phyloP scores from a whole-genome alignment of 225 moss, liverwort and hornwort species.

The Sphagnum tenellum region DNA sequence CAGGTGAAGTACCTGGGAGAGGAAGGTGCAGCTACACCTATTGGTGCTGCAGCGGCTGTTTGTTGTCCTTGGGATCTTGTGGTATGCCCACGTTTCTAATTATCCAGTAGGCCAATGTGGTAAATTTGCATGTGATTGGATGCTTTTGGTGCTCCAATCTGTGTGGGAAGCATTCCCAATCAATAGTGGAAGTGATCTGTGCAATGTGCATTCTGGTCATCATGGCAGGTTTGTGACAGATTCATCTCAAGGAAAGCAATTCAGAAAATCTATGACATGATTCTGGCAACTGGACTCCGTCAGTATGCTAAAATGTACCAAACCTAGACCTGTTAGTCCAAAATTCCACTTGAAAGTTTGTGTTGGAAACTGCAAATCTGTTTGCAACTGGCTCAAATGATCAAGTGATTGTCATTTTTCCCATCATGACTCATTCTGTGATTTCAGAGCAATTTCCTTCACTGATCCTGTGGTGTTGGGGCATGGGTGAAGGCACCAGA shows the following conservation, averaged over 20 bases:
- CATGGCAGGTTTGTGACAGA: slow-evolving; percentile 78
- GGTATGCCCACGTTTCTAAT: slow-evolving; percentile 26
- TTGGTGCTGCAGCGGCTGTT: slow-evolving; percentile 80
- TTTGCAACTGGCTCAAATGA: too few relatives aligned
- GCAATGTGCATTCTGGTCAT: too few relatives aligned
- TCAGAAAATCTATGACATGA: slow-evolving; percentile 65
- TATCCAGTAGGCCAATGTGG: not conserved
- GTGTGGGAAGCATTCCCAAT: not conserved
- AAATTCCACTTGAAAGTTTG: too few relatives aligned
- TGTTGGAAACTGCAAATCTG: too few relatives aligned
- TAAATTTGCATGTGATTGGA: too few relatives aligned
- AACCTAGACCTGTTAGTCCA: too few relatives aligned
- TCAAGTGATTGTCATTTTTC: too few relatives aligned
- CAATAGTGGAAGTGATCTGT: not conserved
- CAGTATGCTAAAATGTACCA: slow-evolving; percentile 62
- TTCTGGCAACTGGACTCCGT: slow-evolving; percentile 51
- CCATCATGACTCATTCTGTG: too few relatives aligned
- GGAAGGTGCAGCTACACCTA: slow-evolving; percentile 65
- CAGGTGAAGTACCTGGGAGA: slow-evolving; percentile 92
- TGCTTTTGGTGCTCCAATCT: too few relatives aligned
- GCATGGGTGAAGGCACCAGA: slow-evolving; percentile 48
- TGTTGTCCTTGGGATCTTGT: slow-evolving; percentile 93
- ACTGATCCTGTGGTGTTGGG: not conserved
- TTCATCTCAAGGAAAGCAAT: slow-evolving; percentile 56
- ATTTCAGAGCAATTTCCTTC: too few relatives aligned